Conservation (phyloP, 106 monocot species). For the Phalaenopsis aphrodite region DNA sequence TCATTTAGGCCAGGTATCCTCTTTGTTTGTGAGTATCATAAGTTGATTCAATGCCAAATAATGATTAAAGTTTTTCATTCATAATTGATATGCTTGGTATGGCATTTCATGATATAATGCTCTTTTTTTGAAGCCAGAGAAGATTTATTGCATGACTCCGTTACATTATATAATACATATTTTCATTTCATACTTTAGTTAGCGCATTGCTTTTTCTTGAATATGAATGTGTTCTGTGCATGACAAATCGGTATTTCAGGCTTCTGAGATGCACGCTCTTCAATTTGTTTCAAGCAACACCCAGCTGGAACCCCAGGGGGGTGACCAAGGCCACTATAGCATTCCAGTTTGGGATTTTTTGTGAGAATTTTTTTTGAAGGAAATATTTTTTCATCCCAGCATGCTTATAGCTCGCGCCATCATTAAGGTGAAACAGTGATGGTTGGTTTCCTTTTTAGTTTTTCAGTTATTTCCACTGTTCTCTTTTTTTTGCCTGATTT, state of each 20-base stretch:
- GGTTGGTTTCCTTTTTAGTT: neutral
- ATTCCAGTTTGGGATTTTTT: slow-evolving; percentile 35
- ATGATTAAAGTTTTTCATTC: neutral
- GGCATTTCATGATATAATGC: neutral
- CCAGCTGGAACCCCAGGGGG: slow-evolving; percentile 22
- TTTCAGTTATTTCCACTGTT: neutral
- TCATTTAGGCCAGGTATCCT: slow-evolving; percentile 6
- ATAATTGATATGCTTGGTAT: neutral
- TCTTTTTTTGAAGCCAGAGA: neutral
- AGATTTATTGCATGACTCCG: neutral
- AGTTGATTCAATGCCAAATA: neutral
- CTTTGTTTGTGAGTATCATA: neutral
- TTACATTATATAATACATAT: neutral
- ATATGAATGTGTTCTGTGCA: neutral
- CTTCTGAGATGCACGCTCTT: slow-evolving; percentile 18
- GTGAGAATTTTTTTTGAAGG: neutral
- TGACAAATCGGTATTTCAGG: neutral
- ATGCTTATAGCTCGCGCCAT: too few relatives aligned
- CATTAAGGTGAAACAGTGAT: neutral
- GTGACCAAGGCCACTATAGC: slow-evolving; percentile 20
- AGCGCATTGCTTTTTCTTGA: neutral
- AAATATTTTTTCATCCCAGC: neutral
- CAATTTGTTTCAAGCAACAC: slow-evolving; percentile 20
- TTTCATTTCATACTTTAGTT: neutral
- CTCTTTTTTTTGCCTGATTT: neutral